Percentiles rank a stretch among this genome's conserved stretches.
Evolutionary conservation across 169 alveolate species (phyloP).

Genomic region (Plasmodium coatneyi): DNA sequence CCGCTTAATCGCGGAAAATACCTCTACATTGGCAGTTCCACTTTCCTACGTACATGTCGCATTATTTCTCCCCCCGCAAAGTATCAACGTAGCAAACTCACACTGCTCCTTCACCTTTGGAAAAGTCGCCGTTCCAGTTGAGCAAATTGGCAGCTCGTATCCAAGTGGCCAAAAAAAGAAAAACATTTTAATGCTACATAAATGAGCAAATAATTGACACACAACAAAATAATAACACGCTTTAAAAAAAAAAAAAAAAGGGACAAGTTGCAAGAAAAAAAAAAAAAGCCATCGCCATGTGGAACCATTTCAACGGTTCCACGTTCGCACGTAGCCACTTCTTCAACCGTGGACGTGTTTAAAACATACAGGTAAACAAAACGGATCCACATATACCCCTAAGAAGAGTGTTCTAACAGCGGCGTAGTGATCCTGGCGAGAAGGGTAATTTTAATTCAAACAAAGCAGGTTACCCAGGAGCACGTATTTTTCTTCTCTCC

Average conservation of each 20-base stretch:
- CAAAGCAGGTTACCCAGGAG: background rate
- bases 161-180: background rate
- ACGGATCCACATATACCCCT: background rate
- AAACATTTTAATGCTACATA: background rate
- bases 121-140: background rate
- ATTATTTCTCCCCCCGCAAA: background rate
- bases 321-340: background rate
- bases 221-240: background rate
- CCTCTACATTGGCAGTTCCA: background rate
- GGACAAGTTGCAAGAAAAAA: background rate
- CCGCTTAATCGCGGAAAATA: background rate
- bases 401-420: background rate
- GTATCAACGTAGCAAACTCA: background rate
- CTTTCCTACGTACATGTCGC: background rate
- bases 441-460: background rate
- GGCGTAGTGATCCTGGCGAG: background rate
- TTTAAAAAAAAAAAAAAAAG: conserved; percentile 2
- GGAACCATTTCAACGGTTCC: background rate
- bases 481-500: background rate
- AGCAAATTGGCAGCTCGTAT: background rate
- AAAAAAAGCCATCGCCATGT: background rate
- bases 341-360: background rate
- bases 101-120: background rate
- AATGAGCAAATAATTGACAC: background rate
- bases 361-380: background rate